Conservation (phyloP, 2,329 filamentous ascomycete species). For the Xylaria sp. region DNA sequence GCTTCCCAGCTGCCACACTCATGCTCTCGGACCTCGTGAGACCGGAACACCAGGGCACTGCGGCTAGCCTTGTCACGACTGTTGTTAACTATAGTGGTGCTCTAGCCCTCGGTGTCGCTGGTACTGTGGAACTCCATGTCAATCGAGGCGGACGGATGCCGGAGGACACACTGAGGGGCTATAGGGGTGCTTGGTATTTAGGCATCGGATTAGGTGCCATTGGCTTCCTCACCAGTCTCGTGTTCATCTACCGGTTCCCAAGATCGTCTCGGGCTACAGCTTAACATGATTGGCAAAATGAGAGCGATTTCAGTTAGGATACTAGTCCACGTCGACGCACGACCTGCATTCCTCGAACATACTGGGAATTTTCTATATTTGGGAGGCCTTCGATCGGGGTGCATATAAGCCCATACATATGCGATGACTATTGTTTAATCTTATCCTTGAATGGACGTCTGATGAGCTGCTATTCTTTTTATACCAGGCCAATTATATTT, state of each 20-base stretch:
- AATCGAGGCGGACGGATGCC: conserved; percentile 35
- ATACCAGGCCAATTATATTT: background rate
- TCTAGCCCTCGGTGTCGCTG: conserved; percentile 65
- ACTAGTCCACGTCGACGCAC: background rate
- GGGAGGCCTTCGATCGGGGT: background rate
- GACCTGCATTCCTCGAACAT: background rate
- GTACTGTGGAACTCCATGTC: conserved; percentile 53
- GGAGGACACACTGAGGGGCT: conserved; percentile 44
- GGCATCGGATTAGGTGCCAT: conserved; percentile 44
- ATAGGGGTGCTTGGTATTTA: conserved; percentile 47
- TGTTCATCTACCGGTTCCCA: conserved; percentile 45
- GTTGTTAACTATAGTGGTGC: conserved; percentile 69
- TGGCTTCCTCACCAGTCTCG: conserved; percentile 43
- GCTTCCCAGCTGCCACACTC: conserved; percentile 64
- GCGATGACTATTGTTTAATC: background rate
- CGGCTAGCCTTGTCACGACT: conserved; percentile 62
- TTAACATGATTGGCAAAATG: conserved; percentile 4
- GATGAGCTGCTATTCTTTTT: background rate
- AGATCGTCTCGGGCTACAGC: conserved; percentile 26
- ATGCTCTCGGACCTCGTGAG: conserved; percentile 59
- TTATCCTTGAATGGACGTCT: background rate
- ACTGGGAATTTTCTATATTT: background rate
- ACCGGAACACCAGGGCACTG: conserved; percentile 51
- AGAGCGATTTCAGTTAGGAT: background rate
- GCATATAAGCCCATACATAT: background rate